Evolutionary conservation across 768 basidiomycete genomes (phyloP), one percentile per base, ranked within the genome.

Genomic region (Leucosporidium yakuticum): DNA sequence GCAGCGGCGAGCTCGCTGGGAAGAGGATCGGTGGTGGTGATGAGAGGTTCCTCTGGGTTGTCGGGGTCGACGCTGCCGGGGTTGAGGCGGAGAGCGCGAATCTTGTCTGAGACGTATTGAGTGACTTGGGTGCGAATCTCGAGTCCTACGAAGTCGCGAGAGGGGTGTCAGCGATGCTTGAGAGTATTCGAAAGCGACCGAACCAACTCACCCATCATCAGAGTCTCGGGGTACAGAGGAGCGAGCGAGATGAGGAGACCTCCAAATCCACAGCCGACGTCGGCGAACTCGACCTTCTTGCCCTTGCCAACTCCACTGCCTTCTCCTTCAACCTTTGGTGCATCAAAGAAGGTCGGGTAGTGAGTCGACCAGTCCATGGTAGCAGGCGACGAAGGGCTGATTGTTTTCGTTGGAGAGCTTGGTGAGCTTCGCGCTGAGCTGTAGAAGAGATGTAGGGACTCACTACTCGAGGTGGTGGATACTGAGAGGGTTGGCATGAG

Each of bases 261-360:
- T 20, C 96, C 96, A 75, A 98, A 99, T 53, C 96, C 96, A 78
- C 96, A 99, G 0, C 96, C 96, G 47, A 99, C 86, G 79, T 99
- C 96, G 5, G 91, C 96, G 76, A 93, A 96, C 79, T 94, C 91
- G 55, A 96, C 94, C 15, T 81, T 80, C 76, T 88, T 88, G 51
- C 82, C 49, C 47, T 82, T 44, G 83, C 77, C 51, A 36, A 81
- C 78, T 50, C 36, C 60, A 31, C 64, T 66, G 14, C 67, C 67
- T 17, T 54, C 50, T 39, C 65, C 70, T 6, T 32, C 56, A n/a
- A 32, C 44, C 8, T 59, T 31, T 4, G 74, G 69, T 2, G 67
- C 39, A 8, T 74, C 36, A 69, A 79, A 80, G 77, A 86, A 88
- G 34, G 85, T 83, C 0, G 95, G 94, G 80, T 87, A 98, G 79